phyloP scores from a whole-genome alignment of 78 protist species.

The Acrasis kona region DNA sequence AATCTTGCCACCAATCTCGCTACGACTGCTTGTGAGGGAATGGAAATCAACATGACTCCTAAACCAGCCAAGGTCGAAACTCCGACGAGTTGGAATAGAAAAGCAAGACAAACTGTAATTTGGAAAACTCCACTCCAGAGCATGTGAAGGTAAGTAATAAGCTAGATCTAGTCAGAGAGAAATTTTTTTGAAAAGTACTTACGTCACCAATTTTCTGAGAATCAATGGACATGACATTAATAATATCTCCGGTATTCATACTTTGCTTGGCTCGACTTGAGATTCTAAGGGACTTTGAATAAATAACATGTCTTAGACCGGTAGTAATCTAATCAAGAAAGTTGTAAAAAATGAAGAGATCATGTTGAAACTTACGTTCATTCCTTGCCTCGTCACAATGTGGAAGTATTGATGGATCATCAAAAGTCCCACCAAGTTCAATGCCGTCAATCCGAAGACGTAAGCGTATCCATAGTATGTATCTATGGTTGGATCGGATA shows the following conservation, averaged over 20 bases:
- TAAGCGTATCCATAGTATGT: neutral
- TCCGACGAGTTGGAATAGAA: constrained; percentile 32
- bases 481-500: neutral
- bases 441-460: neutral
- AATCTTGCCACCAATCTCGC: neutral
- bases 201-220: neutral
- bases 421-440: neutral
- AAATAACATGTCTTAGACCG: neutral
- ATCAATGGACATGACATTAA: constrained; percentile 1
- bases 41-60: constrained; percentile 31
- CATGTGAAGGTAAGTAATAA: constrained; percentile 7
- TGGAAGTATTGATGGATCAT: neutral
- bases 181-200: neutral
- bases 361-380: no score
- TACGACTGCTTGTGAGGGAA: constrained; percentile 43
- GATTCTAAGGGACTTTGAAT: neutral
- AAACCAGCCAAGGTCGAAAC: constrained; percentile 38
- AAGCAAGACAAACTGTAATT: constrained; percentile 16
- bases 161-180: neutral
- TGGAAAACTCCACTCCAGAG: constrained; percentile 16
- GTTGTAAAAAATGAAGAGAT: neutral
- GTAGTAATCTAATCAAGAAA: neutral
- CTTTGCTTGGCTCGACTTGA: neutral
- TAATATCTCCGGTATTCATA: neutral
- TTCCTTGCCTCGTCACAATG: neutral